These are phyloP conservation scores for Arbutus unedo DNA, from an alignment of 148 eudicot genomes.

Conservation along the genomic window DNA sequence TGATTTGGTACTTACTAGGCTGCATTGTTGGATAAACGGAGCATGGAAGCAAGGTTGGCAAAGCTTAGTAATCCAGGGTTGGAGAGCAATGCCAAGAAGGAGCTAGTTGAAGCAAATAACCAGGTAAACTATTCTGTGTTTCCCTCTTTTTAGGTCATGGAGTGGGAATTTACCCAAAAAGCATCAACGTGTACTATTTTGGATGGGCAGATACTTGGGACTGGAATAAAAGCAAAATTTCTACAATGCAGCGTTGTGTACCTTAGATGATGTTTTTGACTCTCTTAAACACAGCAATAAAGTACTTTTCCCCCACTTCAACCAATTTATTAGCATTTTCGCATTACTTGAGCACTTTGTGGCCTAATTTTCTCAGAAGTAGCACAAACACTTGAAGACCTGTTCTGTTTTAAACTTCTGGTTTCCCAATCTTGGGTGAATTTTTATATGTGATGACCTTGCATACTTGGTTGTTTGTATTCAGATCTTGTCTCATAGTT, in stretches of 20 bases:
- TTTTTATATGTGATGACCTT: background rate
- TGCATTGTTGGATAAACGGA: conserved; percentile 61
- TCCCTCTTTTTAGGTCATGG: background rate
- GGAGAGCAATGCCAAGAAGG: conserved; percentile 56
- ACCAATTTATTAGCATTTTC: background rate
- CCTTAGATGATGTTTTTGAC: background rate
- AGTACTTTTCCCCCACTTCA: background rate
- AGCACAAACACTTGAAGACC: background rate
- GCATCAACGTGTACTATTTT: background rate
- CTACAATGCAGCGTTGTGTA: background rate
- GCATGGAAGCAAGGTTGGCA: conserved; percentile 55
- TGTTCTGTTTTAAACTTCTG: background rate
- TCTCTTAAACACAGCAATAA: background rate
- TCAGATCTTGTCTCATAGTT: conserved; percentile 1
- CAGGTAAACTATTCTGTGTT: conserved; percentile 41
- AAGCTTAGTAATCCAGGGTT: conserved; percentile 45
- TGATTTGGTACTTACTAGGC: conserved; percentile 38
- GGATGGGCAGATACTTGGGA: background rate
- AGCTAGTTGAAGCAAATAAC: conserved; percentile 62
- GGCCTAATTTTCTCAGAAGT: background rate
- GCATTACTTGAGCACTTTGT: background rate
- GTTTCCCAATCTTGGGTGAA: background rate
- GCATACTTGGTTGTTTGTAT: background rate
- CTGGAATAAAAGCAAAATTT: background rate
- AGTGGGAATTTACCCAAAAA: background rate